Evolutionary conservation across 139 green algal species (phyloP).

Genomic region (Desmodesmus armatus): DNA sequence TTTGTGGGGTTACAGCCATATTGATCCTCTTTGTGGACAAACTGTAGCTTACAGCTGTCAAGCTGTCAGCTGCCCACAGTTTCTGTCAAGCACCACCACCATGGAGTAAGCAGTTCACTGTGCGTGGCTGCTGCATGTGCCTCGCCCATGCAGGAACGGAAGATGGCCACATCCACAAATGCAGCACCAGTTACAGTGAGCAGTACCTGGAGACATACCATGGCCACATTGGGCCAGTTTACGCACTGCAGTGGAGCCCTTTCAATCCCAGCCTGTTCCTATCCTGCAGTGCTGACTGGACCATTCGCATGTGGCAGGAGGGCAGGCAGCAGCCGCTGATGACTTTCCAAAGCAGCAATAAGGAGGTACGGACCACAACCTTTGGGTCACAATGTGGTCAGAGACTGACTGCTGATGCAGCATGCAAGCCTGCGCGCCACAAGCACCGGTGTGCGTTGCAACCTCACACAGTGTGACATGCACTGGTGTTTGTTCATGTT

Average conservation of each 20-base stretch:
- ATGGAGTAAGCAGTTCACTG: too few relatives aligned
- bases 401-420: too few relatives aligned
- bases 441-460: too few relatives aligned
- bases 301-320: slow-evolving; percentile 78
- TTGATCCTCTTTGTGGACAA: too few relatives aligned
- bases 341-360: slow-evolving; percentile 72
- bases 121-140: not conserved
- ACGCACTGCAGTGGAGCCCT: slow-evolving; percentile 80
- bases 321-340: slow-evolving; percentile 64
- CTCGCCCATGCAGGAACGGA: slow-evolving; percentile 75
- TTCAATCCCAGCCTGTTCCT: slow-evolving; percentile 83
- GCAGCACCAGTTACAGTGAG: slow-evolving; percentile 85
- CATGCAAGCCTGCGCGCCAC: too few relatives aligned
- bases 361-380: slow-evolving; percentile 68
- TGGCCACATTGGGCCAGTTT: slow-evolving; percentile 86
- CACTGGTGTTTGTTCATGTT: not conserved
- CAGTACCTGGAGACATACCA: slow-evolving; percentile 85
- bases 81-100: too few relatives aligned
- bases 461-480: not conserved
- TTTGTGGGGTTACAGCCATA: too few relatives aligned
- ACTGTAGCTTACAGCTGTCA: too few relatives aligned
- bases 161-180: slow-evolving; percentile 89
- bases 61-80: too few relatives aligned
- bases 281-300: slow-evolving; percentile 82
- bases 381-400: too few relatives aligned